phyloP scores from a whole-genome alignment of 2,329 filamentous ascomycete genomes.

The Dactylellina haptotyla region DNA sequence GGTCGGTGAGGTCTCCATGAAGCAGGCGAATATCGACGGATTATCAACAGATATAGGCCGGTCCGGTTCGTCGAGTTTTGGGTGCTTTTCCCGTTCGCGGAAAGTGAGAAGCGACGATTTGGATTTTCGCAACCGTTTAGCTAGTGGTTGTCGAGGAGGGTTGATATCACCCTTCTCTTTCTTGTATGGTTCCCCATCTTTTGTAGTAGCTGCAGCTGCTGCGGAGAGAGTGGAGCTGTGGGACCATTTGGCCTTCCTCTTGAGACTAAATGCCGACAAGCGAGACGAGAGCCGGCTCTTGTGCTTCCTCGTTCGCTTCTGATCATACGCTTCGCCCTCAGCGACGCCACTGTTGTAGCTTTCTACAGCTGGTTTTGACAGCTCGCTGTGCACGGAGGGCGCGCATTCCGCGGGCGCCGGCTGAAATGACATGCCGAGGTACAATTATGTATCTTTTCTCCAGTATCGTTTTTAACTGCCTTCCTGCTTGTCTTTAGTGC shows the following conservation, averaged over 20 bases:
- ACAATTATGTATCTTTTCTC: constrained; percentile 3
- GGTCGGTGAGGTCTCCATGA: constrained; percentile 34
- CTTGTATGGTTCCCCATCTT: not conserved
- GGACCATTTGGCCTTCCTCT: constrained; percentile 38
- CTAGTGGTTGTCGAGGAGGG: not conserved
- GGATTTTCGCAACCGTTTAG: not conserved
- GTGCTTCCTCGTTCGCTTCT: not conserved
- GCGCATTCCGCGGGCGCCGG: constrained; percentile 25
- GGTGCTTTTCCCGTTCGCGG: not conserved
- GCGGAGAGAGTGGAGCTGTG: constrained; percentile 14
- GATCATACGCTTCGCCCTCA: not conserved
- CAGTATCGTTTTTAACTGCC: not conserved
- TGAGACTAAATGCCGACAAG: constrained; percentile 29
- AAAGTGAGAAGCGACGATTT: not conserved
- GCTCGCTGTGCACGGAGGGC: constrained; percentile 4
- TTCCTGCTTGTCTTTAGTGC: not conserved
- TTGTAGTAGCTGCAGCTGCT: not conserved
- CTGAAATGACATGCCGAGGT: constrained; percentile 51
- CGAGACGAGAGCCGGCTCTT: not conserved
- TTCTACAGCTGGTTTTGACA: constrained; percentile 20
- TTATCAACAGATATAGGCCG: constrained; percentile 39
- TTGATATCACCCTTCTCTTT: constrained; percentile 8
- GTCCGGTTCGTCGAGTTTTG: constrained; percentile 30
- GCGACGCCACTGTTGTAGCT: not conserved
- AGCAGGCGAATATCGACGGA: constrained; percentile 49